These are phyloP conservation scores for Xerocomus spinulosus DNA, from an alignment of 768 basidiomycete species.

Conservation along the genomic window DNA sequence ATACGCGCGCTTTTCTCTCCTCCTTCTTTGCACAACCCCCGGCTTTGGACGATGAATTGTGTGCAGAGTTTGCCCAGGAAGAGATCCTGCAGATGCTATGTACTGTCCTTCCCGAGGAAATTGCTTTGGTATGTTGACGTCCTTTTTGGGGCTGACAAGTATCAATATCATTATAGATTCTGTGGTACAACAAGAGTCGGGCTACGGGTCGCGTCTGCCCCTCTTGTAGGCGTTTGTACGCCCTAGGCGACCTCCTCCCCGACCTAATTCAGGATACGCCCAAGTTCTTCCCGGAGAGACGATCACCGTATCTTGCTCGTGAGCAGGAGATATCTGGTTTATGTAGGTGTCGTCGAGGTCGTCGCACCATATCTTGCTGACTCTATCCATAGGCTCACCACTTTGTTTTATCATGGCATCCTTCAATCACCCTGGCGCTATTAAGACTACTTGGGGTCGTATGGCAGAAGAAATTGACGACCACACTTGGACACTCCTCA, in stretches of 20 bases:
- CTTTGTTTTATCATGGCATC: constrained; percentile 74
- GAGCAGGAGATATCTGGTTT: constrained; percentile 76
- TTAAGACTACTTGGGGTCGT: constrained; percentile 65
- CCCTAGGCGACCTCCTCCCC: constrained; percentile 59
- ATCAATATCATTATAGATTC: constrained; percentile 40
- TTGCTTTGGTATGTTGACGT: constrained; percentile 51
- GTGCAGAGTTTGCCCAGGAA: constrained; percentile 72
- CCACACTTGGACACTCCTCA: constrained; percentile 57
- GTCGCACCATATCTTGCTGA: constrained; percentile 1
- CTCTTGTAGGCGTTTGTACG: constrained; percentile 69
- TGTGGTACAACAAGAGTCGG: constrained; percentile 87
- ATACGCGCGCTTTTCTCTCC: constrained; percentile 58
- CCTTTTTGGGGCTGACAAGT: neutral
- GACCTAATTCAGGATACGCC: constrained; percentile 36
- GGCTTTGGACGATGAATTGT: constrained; percentile 58
- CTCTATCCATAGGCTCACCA: constrained; percentile 53
- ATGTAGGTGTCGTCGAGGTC: constrained; percentile 43
- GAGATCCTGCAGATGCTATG: constrained; percentile 72
- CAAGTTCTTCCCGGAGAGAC: constrained; percentile 13
- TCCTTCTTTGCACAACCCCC: constrained; percentile 67
- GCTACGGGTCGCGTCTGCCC: constrained; percentile 68
- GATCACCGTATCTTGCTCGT: constrained; percentile 40
- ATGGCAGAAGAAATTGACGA: constrained; percentile 67
- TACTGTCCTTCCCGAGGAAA: constrained; percentile 66
- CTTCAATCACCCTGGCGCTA: constrained; percentile 57